Evolutionary conservation across 805 yeast species (phyloP), one percentile per base, ranked within the genome.

Genomic region (Scheffersomyces spartinae): DNA sequence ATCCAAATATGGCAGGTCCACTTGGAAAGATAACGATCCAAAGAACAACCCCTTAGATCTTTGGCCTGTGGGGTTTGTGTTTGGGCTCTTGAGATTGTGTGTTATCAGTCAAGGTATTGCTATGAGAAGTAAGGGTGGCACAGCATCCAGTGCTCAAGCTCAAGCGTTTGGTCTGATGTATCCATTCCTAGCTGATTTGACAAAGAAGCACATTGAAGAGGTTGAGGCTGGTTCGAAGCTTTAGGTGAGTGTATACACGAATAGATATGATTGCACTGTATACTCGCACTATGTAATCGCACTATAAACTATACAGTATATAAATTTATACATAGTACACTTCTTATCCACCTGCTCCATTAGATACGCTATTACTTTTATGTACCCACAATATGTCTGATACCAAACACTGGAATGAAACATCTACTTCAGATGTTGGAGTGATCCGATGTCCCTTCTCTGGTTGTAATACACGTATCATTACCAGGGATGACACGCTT

Each of bases 91-190:
- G 19, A 48, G 80, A 13, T 52, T 71, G 11, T 56, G 67, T 30
- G 77, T 73, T 10, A 73, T 73, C 28, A 53, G 65, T 10, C 81
- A 73, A 34, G 81, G 81, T 3, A 70, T 73, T 25, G 73, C 71
- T 4, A 71, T 72, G 51, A 52, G 79, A 26, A 51, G 57, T 1
- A 50, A 55, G 7, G 47, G 55, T 26, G 77, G 77, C 7, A 63
- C 60, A 18, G 76, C 77, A 2, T 62, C 70, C 15, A 61, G 71
- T 21, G 69, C 69, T 0, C 50, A 58, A 28, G 78, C 78, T 3
- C 46, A 47, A 5, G 43, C 43, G 1, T 47, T 55, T 12, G 70
- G 61, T 3, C 27, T 34, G 3, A 37, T 57, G 21, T 60, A 59
- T 34, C 50, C 49, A 10, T 30, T 27, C 9, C 47, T 60, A 27